Evolutionary conservation across 371 early-diverging fungal genomes (phyloP), one percentile per base, ranked within the genome.

Genomic region (Mucor irregularis): DNA sequence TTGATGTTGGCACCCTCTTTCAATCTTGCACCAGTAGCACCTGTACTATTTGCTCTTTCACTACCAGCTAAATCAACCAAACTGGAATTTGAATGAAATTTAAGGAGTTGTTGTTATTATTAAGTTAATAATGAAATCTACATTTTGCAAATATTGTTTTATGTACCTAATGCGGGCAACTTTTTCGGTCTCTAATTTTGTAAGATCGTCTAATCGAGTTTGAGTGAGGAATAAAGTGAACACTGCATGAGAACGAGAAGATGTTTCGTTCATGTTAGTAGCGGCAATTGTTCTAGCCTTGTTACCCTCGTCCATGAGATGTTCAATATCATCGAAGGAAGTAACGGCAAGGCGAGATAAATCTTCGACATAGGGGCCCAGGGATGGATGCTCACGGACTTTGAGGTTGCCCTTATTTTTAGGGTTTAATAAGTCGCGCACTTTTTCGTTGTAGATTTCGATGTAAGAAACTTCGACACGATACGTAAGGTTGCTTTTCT

Each of bases 1-100:
- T 99, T 99, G 65, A 99, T 99, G 58, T 94, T 92, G 26, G 95
- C 94, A 21, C 99, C 99, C 77, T 99, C 99, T 72, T 97, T 97
- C 17, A 99, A 74, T 8, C 99, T 84, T 11, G 81, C 82, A 16
- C 99, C 99, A 13, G 95, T 92, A 3, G 97, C 97, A 33, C 97
- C 95, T 0, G 99, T 99, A 29, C 93, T 87, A 46, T 92, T 88
- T 19, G 95, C 93, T 26, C 99, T 86, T 74, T 99, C 99, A 59
- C 94, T 93, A 43, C 99, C 98, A 21, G 98, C 99, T 25, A 93
- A 67, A 74, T 93, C 93, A 9, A 93, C 91, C 50, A 93, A 66
- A 72, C 90, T 76, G 17, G 7, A 31, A 7, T 3, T 28, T 22
- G 24, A 17, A 22, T 33, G n/a, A n/a, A n/a, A n/a, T n/a, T n/a